A percentile compares a stretch with the other conserved stretches of the same genome.
These are phyloP conservation scores for Tricholoma bakamatsutake DNA, from an alignment of 768 basidiomycete species.

Conservation along the genomic window DNA sequence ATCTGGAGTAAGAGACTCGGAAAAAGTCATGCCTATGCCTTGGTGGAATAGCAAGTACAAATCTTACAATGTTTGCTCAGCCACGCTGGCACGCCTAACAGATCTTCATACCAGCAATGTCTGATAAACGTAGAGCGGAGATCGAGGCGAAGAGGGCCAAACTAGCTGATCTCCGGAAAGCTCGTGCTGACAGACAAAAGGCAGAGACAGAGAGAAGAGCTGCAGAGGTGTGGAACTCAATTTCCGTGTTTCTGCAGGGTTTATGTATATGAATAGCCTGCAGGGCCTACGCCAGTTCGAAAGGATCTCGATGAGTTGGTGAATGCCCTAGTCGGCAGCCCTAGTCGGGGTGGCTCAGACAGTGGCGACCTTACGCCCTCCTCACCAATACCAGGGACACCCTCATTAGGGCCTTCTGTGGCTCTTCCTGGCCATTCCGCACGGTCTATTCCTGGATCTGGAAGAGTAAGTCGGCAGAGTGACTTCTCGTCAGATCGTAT, in stretches of 20 bases:
- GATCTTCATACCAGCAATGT: conserved; percentile 24
- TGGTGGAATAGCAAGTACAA: neutral
- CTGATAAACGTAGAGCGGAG: conserved; percentile 74
- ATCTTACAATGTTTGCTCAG: neutral
- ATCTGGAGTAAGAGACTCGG: neutral
- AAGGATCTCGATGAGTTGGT: conserved; percentile 71
- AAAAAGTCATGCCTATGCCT: neutral
- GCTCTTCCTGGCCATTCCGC: conserved; percentile 30
- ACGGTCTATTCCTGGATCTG: conserved; percentile 41
- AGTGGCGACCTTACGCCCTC: conserved; percentile 67
- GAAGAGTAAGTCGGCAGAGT: conserved; percentile 66
- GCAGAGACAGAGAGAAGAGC: conserved; percentile 40
- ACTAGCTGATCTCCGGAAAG: conserved; percentile 77
- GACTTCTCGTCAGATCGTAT: conserved; percentile 49
- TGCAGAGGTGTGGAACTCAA: conserved; percentile 28
- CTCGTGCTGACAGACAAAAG: conserved; percentile 63
- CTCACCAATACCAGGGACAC: conserved; percentile 71
- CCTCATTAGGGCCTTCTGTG: conserved; percentile 36
- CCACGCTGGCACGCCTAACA: neutral
- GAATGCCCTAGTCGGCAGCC: conserved; percentile 47
- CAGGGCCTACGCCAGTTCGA: conserved; percentile 34
- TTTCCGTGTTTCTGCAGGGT: neutral
- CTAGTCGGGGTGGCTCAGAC: conserved; percentile 39
- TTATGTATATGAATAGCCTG: conserved; percentile 20
- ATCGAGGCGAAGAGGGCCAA: conserved; percentile 88